These are phyloP conservation scores for Talaromyces islandicus DNA, from an alignment of 2,329 filamentous ascomycete genomes.

Conservation along the genomic window DNA sequence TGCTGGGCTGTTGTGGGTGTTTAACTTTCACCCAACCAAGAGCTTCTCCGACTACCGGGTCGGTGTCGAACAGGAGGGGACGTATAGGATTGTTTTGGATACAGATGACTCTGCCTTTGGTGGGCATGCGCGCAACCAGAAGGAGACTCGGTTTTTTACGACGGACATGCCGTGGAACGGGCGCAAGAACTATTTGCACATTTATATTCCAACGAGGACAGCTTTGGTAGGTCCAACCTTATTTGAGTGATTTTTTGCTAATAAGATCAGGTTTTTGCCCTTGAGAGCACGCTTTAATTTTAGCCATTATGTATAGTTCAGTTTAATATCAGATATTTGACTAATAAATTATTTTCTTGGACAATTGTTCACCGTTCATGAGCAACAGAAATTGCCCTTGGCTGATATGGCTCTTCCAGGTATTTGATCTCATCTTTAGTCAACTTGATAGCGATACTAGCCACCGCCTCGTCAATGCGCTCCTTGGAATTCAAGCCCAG, in stretches of 20 bases:
- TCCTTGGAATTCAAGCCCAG: constrained; percentile 54
- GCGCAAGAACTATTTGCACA: constrained; percentile 81
- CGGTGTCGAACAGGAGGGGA: constrained; percentile 76
- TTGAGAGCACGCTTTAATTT: constrained; percentile 9
- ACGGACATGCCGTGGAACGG: constrained; percentile 86
- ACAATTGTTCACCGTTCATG: background rate
- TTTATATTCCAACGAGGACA: constrained; percentile 80
- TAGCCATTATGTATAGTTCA: background rate
- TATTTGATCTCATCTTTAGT: constrained; percentile 55
- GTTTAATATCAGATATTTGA: background rate
- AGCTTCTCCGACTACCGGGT: constrained; percentile 92
- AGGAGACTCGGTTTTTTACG: constrained; percentile 84
- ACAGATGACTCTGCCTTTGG: constrained; percentile 73
- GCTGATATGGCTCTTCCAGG: constrained; percentile 57
- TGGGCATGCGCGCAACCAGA: constrained; percentile 70
- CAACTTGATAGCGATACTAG: constrained; percentile 41
- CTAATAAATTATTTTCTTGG: background rate
- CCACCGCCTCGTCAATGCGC: constrained; percentile 56
- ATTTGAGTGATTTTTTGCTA: background rate
- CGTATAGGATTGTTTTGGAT: constrained; percentile 80
- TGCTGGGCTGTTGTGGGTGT: constrained; percentile 82
- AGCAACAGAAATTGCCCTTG: constrained; percentile 30
- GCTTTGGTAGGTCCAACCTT: constrained; percentile 60
- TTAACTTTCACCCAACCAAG: constrained; percentile 84
- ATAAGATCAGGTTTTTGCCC: constrained; percentile 6